Evolutionary conservation across 2,329 filamentous ascomycete species (phyloP).

Genomic region (Exophiala oligosperma): DNA sequence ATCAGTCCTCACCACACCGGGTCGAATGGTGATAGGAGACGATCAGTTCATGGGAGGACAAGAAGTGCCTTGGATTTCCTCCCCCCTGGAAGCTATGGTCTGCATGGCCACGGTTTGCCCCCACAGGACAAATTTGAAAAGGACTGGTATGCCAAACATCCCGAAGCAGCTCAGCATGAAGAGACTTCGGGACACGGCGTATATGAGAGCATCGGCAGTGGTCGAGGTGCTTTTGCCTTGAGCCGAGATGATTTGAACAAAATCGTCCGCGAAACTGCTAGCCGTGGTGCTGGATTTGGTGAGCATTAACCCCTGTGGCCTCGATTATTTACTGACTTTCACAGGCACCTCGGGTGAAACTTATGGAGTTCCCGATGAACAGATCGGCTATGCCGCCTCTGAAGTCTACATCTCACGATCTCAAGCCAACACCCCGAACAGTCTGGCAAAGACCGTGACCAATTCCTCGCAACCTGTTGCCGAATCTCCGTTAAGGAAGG

Average conservation of each 20-base stretch:
- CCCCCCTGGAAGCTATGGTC: slow-evolving; percentile 87
- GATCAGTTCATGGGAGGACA: slow-evolving; percentile 66
- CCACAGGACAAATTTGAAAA: slow-evolving; percentile 81
- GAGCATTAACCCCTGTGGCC: slow-evolving; percentile 31
- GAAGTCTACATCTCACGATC: slow-evolving; percentile 81
- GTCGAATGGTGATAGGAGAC: slow-evolving; percentile 38
- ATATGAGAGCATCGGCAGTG: slow-evolving; percentile 60
- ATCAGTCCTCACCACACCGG: slow-evolving; percentile 31
- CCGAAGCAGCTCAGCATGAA: slow-evolving; percentile 72
- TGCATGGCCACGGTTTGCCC: slow-evolving; percentile 80
- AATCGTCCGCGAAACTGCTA: slow-evolving; percentile 72
- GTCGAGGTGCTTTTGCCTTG: slow-evolving; percentile 75
- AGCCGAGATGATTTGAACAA: slow-evolving; percentile 88
- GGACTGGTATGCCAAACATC: slow-evolving; percentile 91
- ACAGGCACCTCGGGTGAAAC: slow-evolving; percentile 65
- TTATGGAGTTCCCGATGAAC: slow-evolving; percentile 79
- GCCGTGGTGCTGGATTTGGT: slow-evolving; percentile 54
- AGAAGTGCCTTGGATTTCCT: slow-evolving; percentile 70
- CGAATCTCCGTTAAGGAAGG: slow-evolving; percentile 55
- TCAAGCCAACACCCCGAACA: slow-evolving; percentile 62
- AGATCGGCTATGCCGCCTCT: slow-evolving; percentile 83
- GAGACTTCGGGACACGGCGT: slow-evolving; percentile 59
- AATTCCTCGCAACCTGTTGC: slow-evolving; percentile 47
- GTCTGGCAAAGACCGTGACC: slow-evolving; percentile 41
- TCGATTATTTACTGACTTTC: slow-evolving; percentile 26